Percentiles rank a stretch among this genome's conserved stretches.
Conservation (phyloP, 805 yeast genomes). For the Wickerhamomyces alni region DNA sequence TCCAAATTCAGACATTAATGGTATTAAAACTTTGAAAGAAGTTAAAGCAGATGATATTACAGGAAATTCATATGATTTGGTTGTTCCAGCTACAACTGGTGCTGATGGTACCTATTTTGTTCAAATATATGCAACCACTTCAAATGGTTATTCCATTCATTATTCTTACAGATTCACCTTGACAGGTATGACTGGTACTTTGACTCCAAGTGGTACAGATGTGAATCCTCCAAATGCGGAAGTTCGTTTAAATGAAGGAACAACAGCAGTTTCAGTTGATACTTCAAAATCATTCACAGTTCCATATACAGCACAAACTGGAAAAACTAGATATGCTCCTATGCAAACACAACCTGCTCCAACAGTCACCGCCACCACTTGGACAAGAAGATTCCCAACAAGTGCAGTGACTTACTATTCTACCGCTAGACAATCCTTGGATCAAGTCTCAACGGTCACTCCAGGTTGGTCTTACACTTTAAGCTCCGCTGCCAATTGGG, state of each 20-base stretch:
- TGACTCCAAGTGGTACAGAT: slow-evolving; percentile 37
- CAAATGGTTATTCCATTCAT: slow-evolving; percentile 47
- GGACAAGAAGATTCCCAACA: slow-evolving; percentile 64
- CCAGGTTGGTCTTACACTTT: slow-evolving; percentile 79
- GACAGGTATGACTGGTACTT: slow-evolving; percentile 66
- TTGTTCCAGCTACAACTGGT: slow-evolving; percentile 38
- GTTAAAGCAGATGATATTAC: slow-evolving; percentile 26
- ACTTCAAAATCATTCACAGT: slow-evolving; percentile 53
- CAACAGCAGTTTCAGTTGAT: slow-evolving; percentile 29
- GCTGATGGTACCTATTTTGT: slow-evolving; percentile 66
- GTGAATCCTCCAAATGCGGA: slow-evolving; percentile 35
- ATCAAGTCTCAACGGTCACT: slow-evolving; percentile 61
- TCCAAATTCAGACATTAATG: slow-evolving; percentile 41
- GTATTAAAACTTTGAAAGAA: slow-evolving; percentile 27
- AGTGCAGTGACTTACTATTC: slow-evolving; percentile 60
- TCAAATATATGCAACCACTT: slow-evolving; percentile 50
- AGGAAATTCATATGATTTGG: slow-evolving; percentile 33
- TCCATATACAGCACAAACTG: slow-evolving; percentile 76
- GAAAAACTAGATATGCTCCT: slow-evolving; percentile 77
- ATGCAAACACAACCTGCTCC: slow-evolving; percentile 89
- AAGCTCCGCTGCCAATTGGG: slow-evolving; percentile 60
- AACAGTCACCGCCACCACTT: slow-evolving; percentile 54
- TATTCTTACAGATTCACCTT: slow-evolving; percentile 64
- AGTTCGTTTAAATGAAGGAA: slow-evolving; percentile 28
- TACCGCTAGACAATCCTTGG: slow-evolving; percentile 28